Conservation (phyloP, 2,329 filamentous ascomycete genomes). For the Pseudogymnoascus sp. region DNA sequence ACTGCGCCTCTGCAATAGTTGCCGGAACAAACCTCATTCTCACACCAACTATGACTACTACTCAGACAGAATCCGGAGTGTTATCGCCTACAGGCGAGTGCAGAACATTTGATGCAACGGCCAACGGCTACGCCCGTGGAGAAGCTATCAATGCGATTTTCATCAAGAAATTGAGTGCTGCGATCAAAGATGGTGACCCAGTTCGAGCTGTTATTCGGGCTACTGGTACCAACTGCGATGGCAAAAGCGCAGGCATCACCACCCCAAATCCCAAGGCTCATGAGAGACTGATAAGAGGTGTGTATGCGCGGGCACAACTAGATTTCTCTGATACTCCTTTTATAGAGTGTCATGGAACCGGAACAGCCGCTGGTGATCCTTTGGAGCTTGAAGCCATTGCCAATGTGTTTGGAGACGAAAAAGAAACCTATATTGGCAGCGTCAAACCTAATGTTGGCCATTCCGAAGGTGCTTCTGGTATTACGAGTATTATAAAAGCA, state of each 20-base stretch:
- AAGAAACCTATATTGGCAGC: constrained; percentile 12
- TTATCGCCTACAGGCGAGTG: constrained; percentile 27
- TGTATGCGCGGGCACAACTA: constrained; percentile 23
- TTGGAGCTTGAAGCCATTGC: constrained; percentile 13
- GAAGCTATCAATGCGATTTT: constrained; percentile 37
- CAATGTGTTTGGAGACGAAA: constrained; percentile 17
- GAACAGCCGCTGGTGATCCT: constrained; percentile 15
- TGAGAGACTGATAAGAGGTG: constrained; percentile 26
- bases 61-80: constrained; percentile 24
- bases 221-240: constrained; percentile 37
- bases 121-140: constrained; percentile 39
- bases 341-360: constrained; percentile 14
- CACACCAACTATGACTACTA: constrained; percentile 20
- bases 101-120: constrained; percentile 32
- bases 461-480: constrained; percentile 20
- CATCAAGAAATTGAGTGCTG: constrained; percentile 36
- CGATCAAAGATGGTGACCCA: constrained; percentile 34
- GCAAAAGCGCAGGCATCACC: constrained; percentile 36
- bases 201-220: constrained; percentile 37
- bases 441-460: constrained; percentile 23
- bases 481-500: constrained; percentile 20
- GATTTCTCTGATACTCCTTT: constrained; percentile 13
- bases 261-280: constrained; percentile 34
- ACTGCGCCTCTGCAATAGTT: constrained; percentile 39
- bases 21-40: constrained; percentile 16